phyloP scores from a whole-genome alignment of 1,284 basidiomycete genomes.

The Apiotrichum gracile region DNA sequence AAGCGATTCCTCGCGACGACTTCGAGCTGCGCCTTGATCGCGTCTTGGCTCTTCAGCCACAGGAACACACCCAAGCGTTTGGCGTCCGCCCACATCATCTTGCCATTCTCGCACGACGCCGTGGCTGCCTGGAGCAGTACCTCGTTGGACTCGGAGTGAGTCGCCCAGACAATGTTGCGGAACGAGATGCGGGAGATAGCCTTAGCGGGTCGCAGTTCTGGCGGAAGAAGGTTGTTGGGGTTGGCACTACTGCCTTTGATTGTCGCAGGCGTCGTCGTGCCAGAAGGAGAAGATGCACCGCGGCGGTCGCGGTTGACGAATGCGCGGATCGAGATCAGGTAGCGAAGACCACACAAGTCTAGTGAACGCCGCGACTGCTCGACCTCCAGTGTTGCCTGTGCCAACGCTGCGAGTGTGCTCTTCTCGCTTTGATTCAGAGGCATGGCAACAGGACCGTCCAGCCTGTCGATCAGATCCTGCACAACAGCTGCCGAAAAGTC shows the following conservation, averaged over 20 bases:
- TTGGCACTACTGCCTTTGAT: slow-evolving; percentile 77
- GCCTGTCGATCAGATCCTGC: slow-evolving; percentile 56
- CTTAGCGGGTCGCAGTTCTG: neutral
- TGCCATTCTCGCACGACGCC: slow-evolving; percentile 62
- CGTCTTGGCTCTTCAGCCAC: slow-evolving; percentile 74
- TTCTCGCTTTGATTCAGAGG: slow-evolving; percentile 71
- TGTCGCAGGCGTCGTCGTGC: slow-evolving; percentile 17
- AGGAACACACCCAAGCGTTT: slow-evolving; percentile 76
- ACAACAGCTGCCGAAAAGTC: slow-evolving; percentile 61
- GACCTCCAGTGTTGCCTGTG: slow-evolving; percentile 81
- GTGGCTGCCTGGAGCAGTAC: slow-evolving; percentile 67
- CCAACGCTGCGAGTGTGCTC: slow-evolving; percentile 68
- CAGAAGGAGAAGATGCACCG: slow-evolving; percentile 14
- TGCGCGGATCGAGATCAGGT: slow-evolving; percentile 76
- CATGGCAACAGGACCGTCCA: slow-evolving; percentile 61
- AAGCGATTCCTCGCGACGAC: slow-evolving; percentile 88
- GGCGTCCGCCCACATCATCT: slow-evolving; percentile 83
- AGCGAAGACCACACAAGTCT: slow-evolving; percentile 82
- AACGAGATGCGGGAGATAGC: slow-evolving; percentile 50
- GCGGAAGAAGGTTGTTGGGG: slow-evolving; percentile 61
- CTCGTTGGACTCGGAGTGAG: slow-evolving; percentile 86
- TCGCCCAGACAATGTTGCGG: slow-evolving; percentile 92
- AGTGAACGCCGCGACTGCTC: slow-evolving; percentile 79
- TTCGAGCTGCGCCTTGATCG: slow-evolving; percentile 77
- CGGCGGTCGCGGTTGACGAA: slow-evolving; percentile 37